A percentile compares a stretch with the other conserved stretches of the same genome.
Conservation (phyloP, 768 basidiomycete genomes). For the Collybia nuda region DNA sequence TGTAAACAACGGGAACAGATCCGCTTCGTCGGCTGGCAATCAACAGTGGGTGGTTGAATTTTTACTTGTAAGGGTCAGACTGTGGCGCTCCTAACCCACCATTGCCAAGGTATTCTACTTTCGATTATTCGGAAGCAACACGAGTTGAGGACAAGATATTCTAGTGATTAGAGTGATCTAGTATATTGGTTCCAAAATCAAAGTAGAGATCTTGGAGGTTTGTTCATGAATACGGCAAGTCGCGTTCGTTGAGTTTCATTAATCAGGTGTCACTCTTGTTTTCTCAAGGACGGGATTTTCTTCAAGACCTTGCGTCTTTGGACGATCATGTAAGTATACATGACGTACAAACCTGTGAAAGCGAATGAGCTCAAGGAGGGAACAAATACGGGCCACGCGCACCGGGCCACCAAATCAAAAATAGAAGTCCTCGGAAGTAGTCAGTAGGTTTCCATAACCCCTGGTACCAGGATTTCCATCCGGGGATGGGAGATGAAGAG, state of each 20-base stretch:
- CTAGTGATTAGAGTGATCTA: constrained; percentile 10
- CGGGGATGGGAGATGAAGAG: constrained; percentile 37
- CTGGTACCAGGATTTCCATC: constrained; percentile 38
- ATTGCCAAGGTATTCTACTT: constrained; percentile 55
- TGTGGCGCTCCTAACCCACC: background rate
- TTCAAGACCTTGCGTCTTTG: constrained; percentile 48
- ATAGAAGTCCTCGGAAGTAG: constrained; percentile 56
- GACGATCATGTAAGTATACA: constrained; percentile 56
- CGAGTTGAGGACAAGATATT: constrained; percentile 29
- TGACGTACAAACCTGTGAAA: constrained; percentile 42
- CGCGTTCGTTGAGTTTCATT: background rate
- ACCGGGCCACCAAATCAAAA: constrained; percentile 91
- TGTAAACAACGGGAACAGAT: no score
- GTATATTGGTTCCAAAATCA: background rate
- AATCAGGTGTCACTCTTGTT: constrained; percentile 2
- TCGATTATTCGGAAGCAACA: constrained; percentile 53
- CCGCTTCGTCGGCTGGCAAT: constrained; percentile 46
- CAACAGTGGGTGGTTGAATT: constrained; percentile 68
- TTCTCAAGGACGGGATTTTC: background rate
- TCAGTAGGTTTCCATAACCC: constrained; percentile 57
- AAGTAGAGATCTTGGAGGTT: background rate
- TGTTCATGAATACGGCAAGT: no score
- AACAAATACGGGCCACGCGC: constrained; percentile 4
- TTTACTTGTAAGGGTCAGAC: no score
- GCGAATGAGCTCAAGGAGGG: background rate